Percentiles rank a stretch among this genome's conserved stretches.
Conservation (phyloP, 139 green algal species). For the Choricystis sp. region DNA sequence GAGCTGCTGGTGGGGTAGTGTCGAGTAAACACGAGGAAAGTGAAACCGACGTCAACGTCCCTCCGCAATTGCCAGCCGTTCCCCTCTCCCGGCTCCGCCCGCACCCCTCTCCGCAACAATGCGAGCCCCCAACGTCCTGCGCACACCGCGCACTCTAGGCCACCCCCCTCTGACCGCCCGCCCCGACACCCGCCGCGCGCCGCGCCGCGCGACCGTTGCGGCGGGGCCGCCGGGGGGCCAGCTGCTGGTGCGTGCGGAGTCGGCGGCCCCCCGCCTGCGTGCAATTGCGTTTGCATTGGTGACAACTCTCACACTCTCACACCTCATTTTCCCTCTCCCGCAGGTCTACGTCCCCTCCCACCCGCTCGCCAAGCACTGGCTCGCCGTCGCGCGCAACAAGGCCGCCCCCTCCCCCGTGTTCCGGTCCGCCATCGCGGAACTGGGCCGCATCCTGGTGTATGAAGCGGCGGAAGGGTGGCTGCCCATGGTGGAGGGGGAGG, state of each 20-base stretch:
- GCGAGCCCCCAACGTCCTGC: too few relatives aligned
- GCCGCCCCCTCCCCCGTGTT: constrained; percentile 69
- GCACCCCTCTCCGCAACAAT: too few relatives aligned
- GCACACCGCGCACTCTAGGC: background rate
- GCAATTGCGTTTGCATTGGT: too few relatives aligned
- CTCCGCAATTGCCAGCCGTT: too few relatives aligned
- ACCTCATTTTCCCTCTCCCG: background rate
- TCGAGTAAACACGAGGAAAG: too few relatives aligned
- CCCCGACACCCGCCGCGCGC: too few relatives aligned
- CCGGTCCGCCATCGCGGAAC: constrained; percentile 61
- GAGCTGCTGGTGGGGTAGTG: too few relatives aligned
- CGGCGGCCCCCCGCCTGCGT: background rate
- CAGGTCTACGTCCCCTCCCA: constrained; percentile 91
- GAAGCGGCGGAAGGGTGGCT: constrained; percentile 73
- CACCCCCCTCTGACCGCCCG: background rate
- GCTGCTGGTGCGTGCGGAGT: background rate
- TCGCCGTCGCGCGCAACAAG: constrained; percentile 76
- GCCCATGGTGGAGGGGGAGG: constrained; percentile 47
- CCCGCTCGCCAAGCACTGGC: constrained; percentile 90
- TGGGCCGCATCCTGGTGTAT: constrained; percentile 83
- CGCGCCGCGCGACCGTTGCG: background rate
- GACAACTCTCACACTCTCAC: too few relatives aligned
- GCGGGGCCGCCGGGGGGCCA: background rate
- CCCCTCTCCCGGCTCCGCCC: too few relatives aligned
- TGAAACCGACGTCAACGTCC: too few relatives aligned